Evolutionary conservation across 2,329 filamentous ascomycete genomes (phyloP), one percentile per base, ranked within the genome.

Genomic region (Nothophaeocryptopus gaeumannii): DNA sequence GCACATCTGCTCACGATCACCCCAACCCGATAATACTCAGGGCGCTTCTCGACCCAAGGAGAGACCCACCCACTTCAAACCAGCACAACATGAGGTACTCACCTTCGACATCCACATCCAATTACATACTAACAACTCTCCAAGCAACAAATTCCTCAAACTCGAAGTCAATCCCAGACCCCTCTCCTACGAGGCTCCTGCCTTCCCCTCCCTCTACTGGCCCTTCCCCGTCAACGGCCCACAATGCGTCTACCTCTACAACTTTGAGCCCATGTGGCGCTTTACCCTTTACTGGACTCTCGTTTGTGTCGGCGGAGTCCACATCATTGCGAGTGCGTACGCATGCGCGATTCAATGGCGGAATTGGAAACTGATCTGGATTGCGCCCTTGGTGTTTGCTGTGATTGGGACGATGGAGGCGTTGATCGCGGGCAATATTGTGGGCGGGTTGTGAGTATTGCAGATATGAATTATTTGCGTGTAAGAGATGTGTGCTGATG

Each of bases 211-310:
- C 33, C 83, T 96, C 53, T 89, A 89, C 73, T 86, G 88, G 80
- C 83, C 86, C 31, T 72, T 84, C 39, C 76, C 78, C 16, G 75
- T 84, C 10, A 68, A 69, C 51, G 72, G 78, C 38, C 78, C 79
- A 52, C 79, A 81, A 33, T 72, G 77, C 31, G 72, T 73, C 55
- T 85, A 84, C 62, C 83, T 96, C 59, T 92, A 88, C 74, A 78
- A 86, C 63, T 77, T 88, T 2, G 67, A 71, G 52, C 89, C 95
- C 65, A 88, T 95, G 47, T 92, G 89, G 85, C 85, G 86, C 57
- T 96, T 93, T 69, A 96, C 89, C 1, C 72, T 93, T 12, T 80
- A 85, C 65, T 96, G 90, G 90, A 95, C 89, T 0, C 71, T 95
- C 33, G 82, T 95, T 29, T 81, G 89, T 58, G 92, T 88, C 61